These are phyloP conservation scores for Gloeostereum incarnatum DNA, from an alignment of 768 basidiomycete genomes.

Conservation along the genomic window DNA sequence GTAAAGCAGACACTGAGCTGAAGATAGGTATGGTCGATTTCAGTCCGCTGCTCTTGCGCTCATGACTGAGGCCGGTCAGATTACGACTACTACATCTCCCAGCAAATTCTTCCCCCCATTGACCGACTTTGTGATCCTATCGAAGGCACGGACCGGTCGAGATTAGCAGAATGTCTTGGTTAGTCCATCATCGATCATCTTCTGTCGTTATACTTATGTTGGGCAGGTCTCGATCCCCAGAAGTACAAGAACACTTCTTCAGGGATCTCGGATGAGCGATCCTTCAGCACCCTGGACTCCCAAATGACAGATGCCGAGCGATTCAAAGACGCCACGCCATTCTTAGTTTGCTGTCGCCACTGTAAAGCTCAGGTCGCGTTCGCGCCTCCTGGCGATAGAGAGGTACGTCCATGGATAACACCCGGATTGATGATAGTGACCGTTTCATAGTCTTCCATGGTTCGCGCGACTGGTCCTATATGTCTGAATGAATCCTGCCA, in stretches of 20 bases:
- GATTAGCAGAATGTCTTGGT: constrained; percentile 95
- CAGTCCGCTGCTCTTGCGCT: neutral
- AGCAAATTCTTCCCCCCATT: constrained; percentile 91
- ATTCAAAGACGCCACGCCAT: constrained; percentile 67
- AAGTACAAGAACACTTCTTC: constrained; percentile 33
- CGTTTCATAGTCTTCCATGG: neutral
- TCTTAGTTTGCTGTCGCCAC: constrained; percentile 66
- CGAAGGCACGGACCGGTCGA: constrained; percentile 86
- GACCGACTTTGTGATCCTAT: constrained; percentile 95
- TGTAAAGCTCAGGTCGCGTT: constrained; percentile 60
- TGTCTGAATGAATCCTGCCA: constrained; percentile 58
- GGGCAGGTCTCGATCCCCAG: constrained; percentile 49
- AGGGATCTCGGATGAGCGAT: constrained; percentile 44
- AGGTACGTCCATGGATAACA: constrained; percentile 38
- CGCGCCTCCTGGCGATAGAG: constrained; percentile 46
- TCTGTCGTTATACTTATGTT: constrained; percentile 2
- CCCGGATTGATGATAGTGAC: too few species aligned
- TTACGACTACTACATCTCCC: constrained; percentile 83
- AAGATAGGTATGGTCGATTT: constrained; percentile 53
- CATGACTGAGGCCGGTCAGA: constrained; percentile 36
- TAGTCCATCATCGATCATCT: constrained; percentile 11
- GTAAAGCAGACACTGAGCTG: constrained; percentile 53
- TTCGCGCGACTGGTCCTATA: constrained; percentile 53
- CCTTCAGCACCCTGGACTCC: constrained; percentile 78
- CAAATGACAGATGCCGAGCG: constrained; percentile 83